These are phyloP conservation scores for Epicoccum sorghinum DNA, from an alignment of 2,329 filamentous ascomycete genomes.

Conservation along the genomic window DNA sequence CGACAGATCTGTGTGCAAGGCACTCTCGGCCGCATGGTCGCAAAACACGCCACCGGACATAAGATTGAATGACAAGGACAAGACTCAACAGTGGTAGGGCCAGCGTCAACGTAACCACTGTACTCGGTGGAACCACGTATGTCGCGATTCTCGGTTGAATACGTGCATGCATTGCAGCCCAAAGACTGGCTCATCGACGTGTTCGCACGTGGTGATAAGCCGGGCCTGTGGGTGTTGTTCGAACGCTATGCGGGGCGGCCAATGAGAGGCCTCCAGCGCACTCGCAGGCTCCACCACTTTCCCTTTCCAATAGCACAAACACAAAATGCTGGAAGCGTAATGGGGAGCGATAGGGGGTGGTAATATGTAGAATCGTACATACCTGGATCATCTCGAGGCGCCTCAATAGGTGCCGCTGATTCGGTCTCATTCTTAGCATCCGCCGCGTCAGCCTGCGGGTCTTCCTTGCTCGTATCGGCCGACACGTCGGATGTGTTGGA, in stretches of 20 bases:
- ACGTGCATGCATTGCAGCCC: slow-evolving; percentile 37
- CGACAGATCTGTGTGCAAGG: slow-evolving; percentile 4
- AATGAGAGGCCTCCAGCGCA: slow-evolving; percentile 5
- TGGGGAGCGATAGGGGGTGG: too few species aligned
- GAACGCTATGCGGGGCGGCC: slow-evolving; percentile 7
- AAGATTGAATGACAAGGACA: neutral
- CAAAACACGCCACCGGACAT: neutral
- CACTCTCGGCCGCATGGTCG: slow-evolving; percentile 5
- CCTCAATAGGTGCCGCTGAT: slow-evolving; percentile 14
- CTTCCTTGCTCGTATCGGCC: neutral
- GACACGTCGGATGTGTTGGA: neutral
- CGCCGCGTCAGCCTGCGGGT: neutral
- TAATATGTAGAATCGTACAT: slow-evolving; percentile 13
- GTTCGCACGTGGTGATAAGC: slow-evolving; percentile 37
- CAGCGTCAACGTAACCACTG: slow-evolving; percentile 2
- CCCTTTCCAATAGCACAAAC: neutral
- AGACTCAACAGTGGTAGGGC: slow-evolving; percentile 4
- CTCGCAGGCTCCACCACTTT: slow-evolving; percentile 10
- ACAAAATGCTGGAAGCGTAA: too few species aligned
- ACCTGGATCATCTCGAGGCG: slow-evolving; percentile 20
- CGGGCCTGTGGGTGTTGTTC: slow-evolving; percentile 21
- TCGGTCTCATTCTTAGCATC: neutral
- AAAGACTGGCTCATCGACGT: slow-evolving; percentile 22
- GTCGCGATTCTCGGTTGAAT: slow-evolving; percentile 19
- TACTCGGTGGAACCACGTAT: slow-evolving; percentile 27